These are phyloP conservation scores for Fusarium chlamydosporum DNA, from an alignment of 2,329 filamentous ascomycete species.

Conservation along the genomic window DNA sequence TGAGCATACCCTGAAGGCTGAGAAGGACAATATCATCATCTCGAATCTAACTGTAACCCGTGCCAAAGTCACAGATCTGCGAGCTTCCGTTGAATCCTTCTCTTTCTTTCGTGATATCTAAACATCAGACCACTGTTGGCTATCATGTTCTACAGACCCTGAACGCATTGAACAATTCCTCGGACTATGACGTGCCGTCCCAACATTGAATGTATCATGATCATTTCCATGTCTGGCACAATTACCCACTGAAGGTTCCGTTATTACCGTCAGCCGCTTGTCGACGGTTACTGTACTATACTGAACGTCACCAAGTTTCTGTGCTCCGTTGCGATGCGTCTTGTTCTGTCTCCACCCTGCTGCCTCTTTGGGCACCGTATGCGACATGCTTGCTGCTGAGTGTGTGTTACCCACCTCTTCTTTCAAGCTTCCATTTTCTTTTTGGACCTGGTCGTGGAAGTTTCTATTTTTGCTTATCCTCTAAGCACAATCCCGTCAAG, in stretches of 20 bases:
- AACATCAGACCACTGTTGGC: background rate
- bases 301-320: slow-evolving; percentile 27
- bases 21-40: slow-evolving; percentile 18
- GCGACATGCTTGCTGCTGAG: slow-evolving; percentile 2
- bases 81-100: background rate
- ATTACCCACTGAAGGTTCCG: slow-evolving; percentile 10
- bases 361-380: slow-evolving; percentile 40
- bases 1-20: slow-evolving; percentile 13
- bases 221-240: slow-evolving; percentile 17
- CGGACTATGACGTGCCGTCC: slow-evolving; percentile 20
- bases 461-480: slow-evolving; percentile 46
- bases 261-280: slow-evolving; percentile 15
- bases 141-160: slow-evolving; percentile 1
- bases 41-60: slow-evolving; percentile 14
- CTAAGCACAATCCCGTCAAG: background rate
- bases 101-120: slow-evolving; percentile 3
- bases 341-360: slow-evolving; percentile 37
- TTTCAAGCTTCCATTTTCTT: slow-evolving; percentile 28
- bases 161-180: background rate
- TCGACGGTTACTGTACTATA: slow-evolving; percentile 35
- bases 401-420: slow-evolving; percentile 40
- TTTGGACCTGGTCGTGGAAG: slow-evolving; percentile 34
- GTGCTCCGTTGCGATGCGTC: slow-evolving; percentile 22
- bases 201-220: slow-evolving; percentile 28
- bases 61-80: slow-evolving; percentile 1